phyloP scores from a whole-genome alignment of 2,329 filamentous ascomycete genomes.

The Trichoderma aggressivum region DNA sequence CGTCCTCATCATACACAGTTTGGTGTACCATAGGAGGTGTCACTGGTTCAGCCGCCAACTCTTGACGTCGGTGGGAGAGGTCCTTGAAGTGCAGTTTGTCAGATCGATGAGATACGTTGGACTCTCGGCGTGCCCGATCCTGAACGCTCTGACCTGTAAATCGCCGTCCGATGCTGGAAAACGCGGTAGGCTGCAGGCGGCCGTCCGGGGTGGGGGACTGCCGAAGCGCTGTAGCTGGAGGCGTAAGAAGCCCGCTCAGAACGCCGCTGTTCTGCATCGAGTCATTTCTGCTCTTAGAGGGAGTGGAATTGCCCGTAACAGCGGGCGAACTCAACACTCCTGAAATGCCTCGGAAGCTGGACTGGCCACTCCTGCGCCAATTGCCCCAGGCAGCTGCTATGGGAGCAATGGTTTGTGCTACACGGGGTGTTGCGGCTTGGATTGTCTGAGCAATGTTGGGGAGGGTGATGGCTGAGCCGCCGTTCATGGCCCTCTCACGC shows the following conservation, averaged over 20 bases:
- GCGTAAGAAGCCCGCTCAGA: conserved; percentile 79
- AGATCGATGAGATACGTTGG: conserved; percentile 35
- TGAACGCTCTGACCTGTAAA: conserved; percentile 45
- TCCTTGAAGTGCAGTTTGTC: conserved; percentile 40
- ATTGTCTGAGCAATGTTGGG: conserved; percentile 76
- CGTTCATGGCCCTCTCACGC: conserved; percentile 77
- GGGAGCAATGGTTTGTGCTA: conserved; percentile 75
- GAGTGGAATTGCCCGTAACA: conserved; percentile 47
- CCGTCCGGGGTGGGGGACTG: conserved; percentile 50
- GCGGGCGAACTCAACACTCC: conserved; percentile 45
- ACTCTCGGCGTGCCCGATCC: conserved; percentile 28
- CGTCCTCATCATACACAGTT: conserved; percentile 59
- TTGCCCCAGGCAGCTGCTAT: conserved; percentile 92
- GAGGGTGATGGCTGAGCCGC: conserved; percentile 62
- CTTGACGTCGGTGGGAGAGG: conserved; percentile 43
- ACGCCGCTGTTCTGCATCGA: conserved; percentile 53
- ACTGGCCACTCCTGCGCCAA: conserved; percentile 72
- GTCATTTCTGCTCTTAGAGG: conserved; percentile 58
- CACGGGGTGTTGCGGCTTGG: conserved; percentile 74
- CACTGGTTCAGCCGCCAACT: conserved; percentile 42
- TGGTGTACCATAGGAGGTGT: conserved; percentile 62
- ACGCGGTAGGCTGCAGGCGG: conserved; percentile 56
- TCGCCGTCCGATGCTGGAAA: conserved; percentile 57
- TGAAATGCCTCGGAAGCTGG: conserved; percentile 47
- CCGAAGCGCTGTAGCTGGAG: conserved; percentile 73